Conservation (phyloP, 2,329 filamentous ascomycete species). For the Diaporthe batatas region DNA sequence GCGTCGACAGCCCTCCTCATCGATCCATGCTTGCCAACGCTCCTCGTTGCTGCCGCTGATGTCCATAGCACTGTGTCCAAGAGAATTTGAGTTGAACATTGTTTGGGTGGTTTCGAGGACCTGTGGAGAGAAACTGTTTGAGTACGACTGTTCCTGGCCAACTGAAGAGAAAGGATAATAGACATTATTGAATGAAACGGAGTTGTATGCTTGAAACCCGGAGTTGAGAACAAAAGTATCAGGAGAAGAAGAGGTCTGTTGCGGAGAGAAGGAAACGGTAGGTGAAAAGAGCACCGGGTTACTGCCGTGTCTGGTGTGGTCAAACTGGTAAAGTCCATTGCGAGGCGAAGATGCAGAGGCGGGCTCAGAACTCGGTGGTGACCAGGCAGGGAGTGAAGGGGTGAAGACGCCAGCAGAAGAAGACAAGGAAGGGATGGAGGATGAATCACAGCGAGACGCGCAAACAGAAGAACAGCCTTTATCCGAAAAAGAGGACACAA, state of each 20-base stretch:
- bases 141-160: conserved; percentile 47
- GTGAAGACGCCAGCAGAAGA: conserved; percentile 39
- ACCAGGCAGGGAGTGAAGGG: conserved; percentile 39
- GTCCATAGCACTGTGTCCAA: conserved; percentile 41
- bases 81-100: conserved; percentile 45
- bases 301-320: conserved; percentile 37
- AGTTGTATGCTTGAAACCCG: conserved; percentile 36
- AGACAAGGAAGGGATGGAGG: conserved; percentile 45
- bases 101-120: conserved; percentile 47
- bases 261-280: conserved; percentile 37
- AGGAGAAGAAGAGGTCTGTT: conserved; percentile 41
- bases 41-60: conserved; percentile 47
- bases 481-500: conserved; percentile 50
- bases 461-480: conserved; percentile 49
- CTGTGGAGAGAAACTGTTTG: conserved; percentile 49
- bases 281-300: conserved; percentile 36
- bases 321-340: conserved; percentile 27
- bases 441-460: conserved; percentile 46
- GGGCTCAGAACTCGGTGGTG: conserved; percentile 33
- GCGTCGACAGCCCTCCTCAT: conserved; percentile 65
- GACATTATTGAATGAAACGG: conserved; percentile 42
- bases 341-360: conserved; percentile 36
- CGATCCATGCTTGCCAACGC: conserved; percentile 67
- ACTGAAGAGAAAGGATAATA: conserved; percentile 44
- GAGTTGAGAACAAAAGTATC: conserved; percentile 40